Conservation (phyloP, 1,139 yeast genomes). For the Hemisphaericaspora xylanilytica region DNA sequence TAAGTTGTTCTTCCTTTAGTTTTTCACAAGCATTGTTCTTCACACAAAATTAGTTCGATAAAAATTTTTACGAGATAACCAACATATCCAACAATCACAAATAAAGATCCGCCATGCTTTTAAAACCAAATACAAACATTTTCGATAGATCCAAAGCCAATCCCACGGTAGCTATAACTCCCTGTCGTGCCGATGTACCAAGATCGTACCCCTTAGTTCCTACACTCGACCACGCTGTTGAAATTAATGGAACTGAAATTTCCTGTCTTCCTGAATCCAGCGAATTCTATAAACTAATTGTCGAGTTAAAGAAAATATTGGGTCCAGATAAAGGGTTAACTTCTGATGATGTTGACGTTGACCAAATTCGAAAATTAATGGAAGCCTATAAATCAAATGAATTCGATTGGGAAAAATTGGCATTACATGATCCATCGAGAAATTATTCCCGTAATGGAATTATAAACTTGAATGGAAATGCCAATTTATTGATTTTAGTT, state of each 20-base stretch:
- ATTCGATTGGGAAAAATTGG: slow-evolving; percentile 59
- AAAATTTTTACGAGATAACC: too few species aligned
- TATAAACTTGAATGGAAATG: slow-evolving; percentile 64
- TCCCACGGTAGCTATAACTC: not conserved
- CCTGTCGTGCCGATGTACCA: slow-evolving; percentile 1
- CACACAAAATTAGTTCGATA: too few species aligned
- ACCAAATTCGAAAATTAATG: slow-evolving; percentile 45
- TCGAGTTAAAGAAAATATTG: slow-evolving; percentile 29
- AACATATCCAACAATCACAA: too few species aligned
- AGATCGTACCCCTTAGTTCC: slow-evolving; percentile 6
- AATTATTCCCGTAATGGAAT: slow-evolving; percentile 64
- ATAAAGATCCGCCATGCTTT: slow-evolving; percentile 9
- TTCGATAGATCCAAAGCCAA: slow-evolving; percentile 7
- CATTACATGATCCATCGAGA: slow-evolving; percentile 51
- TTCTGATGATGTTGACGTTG: slow-evolving; percentile 56
- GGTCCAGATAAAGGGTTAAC: slow-evolving; percentile 38
- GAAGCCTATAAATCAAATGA: slow-evolving; percentile 47
- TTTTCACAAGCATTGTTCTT: too few species aligned
- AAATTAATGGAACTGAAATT: slow-evolving; percentile 13
- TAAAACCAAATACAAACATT: slow-evolving; percentile 9
- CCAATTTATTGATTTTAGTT: slow-evolving; percentile 63
- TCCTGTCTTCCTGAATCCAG: slow-evolving; percentile 12
- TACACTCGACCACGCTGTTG: slow-evolving; percentile 11
- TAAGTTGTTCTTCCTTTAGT: too few species aligned
- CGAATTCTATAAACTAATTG: slow-evolving; percentile 18